phyloP scores from a whole-genome alignment of 495 filamentous ascomycete genomes.

The Talaromyces wortmannii region DNA sequence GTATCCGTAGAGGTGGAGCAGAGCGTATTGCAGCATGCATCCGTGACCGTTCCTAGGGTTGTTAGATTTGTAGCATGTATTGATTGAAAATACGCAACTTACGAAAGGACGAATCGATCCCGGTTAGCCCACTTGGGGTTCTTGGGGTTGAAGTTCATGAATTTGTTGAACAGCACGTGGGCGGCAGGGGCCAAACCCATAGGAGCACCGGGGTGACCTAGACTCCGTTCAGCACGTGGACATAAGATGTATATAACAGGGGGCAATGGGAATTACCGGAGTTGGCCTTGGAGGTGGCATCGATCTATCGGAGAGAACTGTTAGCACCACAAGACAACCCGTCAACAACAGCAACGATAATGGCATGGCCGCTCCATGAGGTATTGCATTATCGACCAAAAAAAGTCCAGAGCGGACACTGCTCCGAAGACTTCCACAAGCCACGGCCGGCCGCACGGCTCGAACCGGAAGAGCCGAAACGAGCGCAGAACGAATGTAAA shows the following conservation, averaged over 20 bases:
- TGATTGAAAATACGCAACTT: slow-evolving; percentile 34
- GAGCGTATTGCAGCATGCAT: slow-evolving; percentile 98
- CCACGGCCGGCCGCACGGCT: not conserved
- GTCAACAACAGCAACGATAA: not conserved
- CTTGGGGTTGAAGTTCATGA: slow-evolving; percentile 99
- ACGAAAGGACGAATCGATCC: slow-evolving; percentile 99
- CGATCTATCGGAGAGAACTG: slow-evolving; percentile 55
- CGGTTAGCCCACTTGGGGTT: slow-evolving; percentile 95
- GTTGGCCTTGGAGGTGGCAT: slow-evolving; percentile 95
- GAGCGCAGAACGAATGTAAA: not conserved
- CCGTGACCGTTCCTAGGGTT: slow-evolving; percentile 83
- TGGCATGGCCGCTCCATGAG: not conserved
- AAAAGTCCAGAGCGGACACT: no score
- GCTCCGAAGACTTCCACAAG: no score
- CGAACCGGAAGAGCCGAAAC: not conserved
- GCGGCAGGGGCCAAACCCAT: slow-evolving; percentile 98
- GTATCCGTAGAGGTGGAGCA: slow-evolving; percentile 96
- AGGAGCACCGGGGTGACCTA: slow-evolving; percentile 92
- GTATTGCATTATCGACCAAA: no score
- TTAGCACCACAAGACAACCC: no score
- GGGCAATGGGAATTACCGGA: slow-evolving; percentile 31
- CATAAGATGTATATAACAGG: not conserved
- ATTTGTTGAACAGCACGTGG: slow-evolving; percentile 97
- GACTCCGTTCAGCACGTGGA: not conserved
- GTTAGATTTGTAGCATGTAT: not conserved